phyloP scores from a whole-genome alignment of 2,329 filamentous ascomycete genomes.

The Colletotrichum liaoningense region DNA sequence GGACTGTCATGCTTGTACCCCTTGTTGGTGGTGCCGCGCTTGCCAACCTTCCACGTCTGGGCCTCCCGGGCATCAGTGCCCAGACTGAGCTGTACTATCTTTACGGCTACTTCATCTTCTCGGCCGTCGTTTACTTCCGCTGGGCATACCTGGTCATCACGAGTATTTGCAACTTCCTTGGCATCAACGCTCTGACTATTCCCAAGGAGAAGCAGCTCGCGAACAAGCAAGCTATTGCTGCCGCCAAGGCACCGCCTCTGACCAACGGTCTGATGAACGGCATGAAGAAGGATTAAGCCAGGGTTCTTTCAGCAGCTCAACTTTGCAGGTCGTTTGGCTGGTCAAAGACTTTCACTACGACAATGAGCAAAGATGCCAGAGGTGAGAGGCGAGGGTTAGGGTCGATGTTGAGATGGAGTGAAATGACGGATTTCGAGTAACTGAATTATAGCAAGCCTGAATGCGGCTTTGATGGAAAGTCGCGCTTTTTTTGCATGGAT shows the following conservation, averaged over 20 bases:
- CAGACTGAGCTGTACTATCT: conserved; percentile 83
- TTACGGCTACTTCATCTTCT: conserved; percentile 84
- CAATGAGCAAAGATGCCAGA: not conserved
- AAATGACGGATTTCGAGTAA: not conserved
- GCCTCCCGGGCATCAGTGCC: conserved; percentile 74
- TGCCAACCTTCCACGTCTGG: conserved; percentile 83
- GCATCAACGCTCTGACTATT: conserved; percentile 95
- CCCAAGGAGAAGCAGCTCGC: conserved; percentile 69
- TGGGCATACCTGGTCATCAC: conserved; percentile 94
- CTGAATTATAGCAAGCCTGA: conserved; percentile 9
- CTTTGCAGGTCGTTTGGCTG: not conserved
- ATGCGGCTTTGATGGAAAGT: conserved; percentile 5
- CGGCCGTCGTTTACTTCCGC: conserved; percentile 86
- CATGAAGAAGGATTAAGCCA: conserved; percentile 41
- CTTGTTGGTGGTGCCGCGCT: conserved; percentile 87
- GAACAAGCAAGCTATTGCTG: conserved; percentile 58
- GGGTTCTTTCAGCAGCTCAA: not conserved
- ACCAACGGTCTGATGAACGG: conserved; percentile 42
- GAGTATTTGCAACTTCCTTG: conserved; percentile 90
- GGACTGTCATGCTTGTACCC: conserved; percentile 91
- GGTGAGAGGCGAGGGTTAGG: not conserved
- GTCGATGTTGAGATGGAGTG: not conserved
- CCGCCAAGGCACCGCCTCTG: conserved; percentile 42
- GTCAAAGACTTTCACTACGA: not conserved
- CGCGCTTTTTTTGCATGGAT: conserved; percentile 32